These are phyloP conservation scores for Rickenella mellea DNA, from an alignment of 768 basidiomycete species.

Conservation along the genomic window DNA sequence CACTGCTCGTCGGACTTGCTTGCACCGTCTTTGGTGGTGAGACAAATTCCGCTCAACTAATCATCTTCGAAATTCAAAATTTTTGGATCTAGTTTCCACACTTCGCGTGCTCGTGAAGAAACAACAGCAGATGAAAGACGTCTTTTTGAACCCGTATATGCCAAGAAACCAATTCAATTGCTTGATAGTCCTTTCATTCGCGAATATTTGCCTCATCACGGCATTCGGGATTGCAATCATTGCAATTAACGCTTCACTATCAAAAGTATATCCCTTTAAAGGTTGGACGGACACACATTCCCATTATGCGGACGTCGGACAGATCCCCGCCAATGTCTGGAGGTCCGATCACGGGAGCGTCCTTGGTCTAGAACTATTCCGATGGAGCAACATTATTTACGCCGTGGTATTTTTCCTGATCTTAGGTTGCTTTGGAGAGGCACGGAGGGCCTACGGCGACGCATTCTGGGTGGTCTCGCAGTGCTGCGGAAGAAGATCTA, in stretches of 20 bases:
- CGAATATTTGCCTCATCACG: too few species aligned
- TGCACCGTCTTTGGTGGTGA: constrained; percentile 10
- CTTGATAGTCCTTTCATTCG: too few species aligned
- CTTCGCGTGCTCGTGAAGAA: too few species aligned
- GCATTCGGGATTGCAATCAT: too few species aligned
- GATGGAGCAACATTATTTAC: constrained; percentile 40
- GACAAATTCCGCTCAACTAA: too few species aligned
- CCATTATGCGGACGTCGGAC: constrained; percentile 34
- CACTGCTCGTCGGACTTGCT: constrained; percentile 4
- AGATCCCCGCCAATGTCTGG: constrained; percentile 35
- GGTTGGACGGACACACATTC: constrained; percentile 43
- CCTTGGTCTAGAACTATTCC: constrained; percentile 28
- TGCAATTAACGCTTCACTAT: too few species aligned
- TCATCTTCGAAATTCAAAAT: too few species aligned
- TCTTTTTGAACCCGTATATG: too few species aligned
- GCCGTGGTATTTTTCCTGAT: constrained; percentile 53
- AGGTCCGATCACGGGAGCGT: constrained; percentile 15
- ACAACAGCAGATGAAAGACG: too few species aligned
- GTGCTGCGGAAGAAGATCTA: constrained; percentile 22
- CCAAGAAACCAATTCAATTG: too few species aligned
- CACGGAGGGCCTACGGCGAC: constrained; percentile 39
- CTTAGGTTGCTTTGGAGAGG: constrained; percentile 59
- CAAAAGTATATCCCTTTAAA: too few species aligned
- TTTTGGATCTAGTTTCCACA: too few species aligned
- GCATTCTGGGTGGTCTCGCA: constrained; percentile 28